These are phyloP conservation scores for Parafenestella ontariensis DNA, from an alignment of 2,329 filamentous ascomycete species.

Conservation along the genomic window DNA sequence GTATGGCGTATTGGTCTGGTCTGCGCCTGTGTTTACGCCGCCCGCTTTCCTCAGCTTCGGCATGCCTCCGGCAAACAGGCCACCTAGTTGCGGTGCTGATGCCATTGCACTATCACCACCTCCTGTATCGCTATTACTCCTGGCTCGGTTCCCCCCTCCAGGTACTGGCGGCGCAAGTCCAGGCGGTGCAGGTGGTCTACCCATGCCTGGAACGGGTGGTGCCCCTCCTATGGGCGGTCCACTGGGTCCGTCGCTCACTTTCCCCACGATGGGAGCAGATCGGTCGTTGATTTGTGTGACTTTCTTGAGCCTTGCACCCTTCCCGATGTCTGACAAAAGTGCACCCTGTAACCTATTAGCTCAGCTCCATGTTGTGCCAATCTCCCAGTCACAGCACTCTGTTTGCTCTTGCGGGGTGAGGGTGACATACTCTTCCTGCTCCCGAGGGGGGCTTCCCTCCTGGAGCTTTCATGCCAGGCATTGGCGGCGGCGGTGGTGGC, in stretches of 20 bases:
- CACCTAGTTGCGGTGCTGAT: conserved; percentile 76
- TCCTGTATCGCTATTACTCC: conserved; percentile 83
- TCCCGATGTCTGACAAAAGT: conserved; percentile 84
- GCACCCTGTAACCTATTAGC: conserved; percentile 69
- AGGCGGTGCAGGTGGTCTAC: conserved; percentile 57
- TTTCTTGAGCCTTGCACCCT: conserved; percentile 82
- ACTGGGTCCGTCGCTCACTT: conserved; percentile 62
- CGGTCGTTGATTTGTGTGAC: conserved; percentile 85
- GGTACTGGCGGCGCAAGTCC: conserved; percentile 76
- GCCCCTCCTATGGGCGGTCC: conserved; percentile 74
- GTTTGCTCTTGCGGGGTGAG: not conserved
- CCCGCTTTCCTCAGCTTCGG: conserved; percentile 90
- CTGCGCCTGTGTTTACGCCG: conserved; percentile 67
- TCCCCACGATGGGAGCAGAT: conserved; percentile 76
- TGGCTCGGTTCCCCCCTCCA: conserved; percentile 59
- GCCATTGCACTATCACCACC: conserved; percentile 34
- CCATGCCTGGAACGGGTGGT: conserved; percentile 76
- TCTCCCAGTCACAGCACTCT: conserved; percentile 2
- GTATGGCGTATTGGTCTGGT: conserved; percentile 71
- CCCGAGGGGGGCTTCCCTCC: conserved; percentile 39
- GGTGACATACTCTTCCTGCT: conserved; percentile 44
- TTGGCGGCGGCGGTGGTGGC: conserved; percentile 46
- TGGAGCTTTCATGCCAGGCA: conserved; percentile 44
- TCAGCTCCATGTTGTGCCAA: conserved; percentile 9
- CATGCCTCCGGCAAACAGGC: conserved; percentile 92